Conservation (phyloP, 2,329 filamentous ascomycete genomes). For the Pseudohalonectria lignicola region DNA sequence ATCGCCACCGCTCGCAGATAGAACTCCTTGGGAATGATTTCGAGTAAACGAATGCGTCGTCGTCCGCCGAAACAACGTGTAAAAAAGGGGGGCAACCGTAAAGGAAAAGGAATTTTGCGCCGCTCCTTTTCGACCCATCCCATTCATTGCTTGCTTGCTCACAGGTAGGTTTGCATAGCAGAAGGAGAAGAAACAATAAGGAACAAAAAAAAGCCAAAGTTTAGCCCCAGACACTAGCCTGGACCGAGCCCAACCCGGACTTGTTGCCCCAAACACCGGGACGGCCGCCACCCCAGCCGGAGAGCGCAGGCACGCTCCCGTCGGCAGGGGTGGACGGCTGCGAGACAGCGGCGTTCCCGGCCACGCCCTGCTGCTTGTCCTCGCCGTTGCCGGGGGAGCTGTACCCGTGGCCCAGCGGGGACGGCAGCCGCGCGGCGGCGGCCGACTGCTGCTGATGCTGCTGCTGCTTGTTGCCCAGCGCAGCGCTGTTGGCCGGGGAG, state of each 20-base stretch:
- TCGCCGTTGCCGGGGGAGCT: constrained; percentile 38
- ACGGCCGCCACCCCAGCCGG: constrained; percentile 70
- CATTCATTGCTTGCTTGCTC: no score
- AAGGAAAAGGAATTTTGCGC: no score
- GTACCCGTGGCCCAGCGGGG: constrained; percentile 70
- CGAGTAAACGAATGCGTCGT: no score
- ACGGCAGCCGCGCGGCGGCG: constrained; percentile 86
- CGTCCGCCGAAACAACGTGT: no score
- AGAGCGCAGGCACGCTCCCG: constrained; percentile 23
- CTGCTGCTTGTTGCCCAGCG: constrained; percentile 53
- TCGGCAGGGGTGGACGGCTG: constrained; percentile 41
- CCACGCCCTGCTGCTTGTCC: constrained; percentile 25
- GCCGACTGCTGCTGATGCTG: no score
- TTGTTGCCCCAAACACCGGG: constrained; percentile 73
- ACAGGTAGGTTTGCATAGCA: no score
- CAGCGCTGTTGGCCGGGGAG: constrained; percentile 43
- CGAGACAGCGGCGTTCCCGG: constrained; percentile 33
- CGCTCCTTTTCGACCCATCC: no score
- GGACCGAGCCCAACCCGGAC: constrained; percentile 62
- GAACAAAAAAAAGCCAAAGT: no score
- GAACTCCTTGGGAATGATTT: no score
- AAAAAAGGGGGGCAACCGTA: no score
- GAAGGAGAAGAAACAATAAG: no score
- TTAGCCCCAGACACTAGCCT: constrained; percentile 91
- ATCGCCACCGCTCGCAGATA: no score